Evolutionary conservation across 2,329 filamentous ascomycete genomes (phyloP).

Genomic region (Colletotrichum simmondsii): DNA sequence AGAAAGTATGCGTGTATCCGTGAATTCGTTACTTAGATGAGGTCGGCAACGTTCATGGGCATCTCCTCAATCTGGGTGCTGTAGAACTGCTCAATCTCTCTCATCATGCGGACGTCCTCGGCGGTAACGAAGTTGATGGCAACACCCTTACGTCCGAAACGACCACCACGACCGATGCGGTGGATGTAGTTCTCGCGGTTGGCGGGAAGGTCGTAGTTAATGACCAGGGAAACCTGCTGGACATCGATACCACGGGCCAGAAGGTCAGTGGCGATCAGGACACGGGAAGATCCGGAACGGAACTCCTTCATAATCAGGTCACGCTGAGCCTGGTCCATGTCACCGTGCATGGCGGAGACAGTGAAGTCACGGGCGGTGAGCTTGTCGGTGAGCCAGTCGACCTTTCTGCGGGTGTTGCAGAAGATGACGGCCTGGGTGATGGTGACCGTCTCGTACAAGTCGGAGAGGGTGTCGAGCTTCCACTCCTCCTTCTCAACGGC

Average conservation of each 20-base stretch:
- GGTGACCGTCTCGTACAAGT: constrained; percentile 99
- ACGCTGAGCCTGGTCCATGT: constrained; percentile 98
- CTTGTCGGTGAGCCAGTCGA: constrained; percentile 99
- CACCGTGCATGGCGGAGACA: constrained; percentile 99
- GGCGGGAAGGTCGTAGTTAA: constrained; percentile 99
- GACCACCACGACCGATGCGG: constrained; percentile 98
- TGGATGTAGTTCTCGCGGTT: constrained; percentile 99
- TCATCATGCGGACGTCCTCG: constrained; percentile 99
- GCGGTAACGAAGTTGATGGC: constrained; percentile 99
- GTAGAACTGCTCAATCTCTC: constrained; percentile 99
- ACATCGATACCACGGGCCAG: constrained; percentile 99
- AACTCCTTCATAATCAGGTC: constrained; percentile 99
- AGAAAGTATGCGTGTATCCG: constrained; percentile 30
- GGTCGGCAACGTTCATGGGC: constrained; percentile 91
- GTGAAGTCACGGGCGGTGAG: constrained; percentile 98
- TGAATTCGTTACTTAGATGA: constrained; percentile 66
- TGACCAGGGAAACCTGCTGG: constrained; percentile 98
- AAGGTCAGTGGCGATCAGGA: constrained; percentile 97
- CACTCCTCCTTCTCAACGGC: constrained; percentile 99
- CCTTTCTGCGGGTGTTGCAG: constrained; percentile 99
- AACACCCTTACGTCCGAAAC: constrained; percentile 99
- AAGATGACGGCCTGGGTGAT: constrained; percentile 99
- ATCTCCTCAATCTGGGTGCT: constrained; percentile 99
- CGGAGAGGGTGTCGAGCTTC: constrained; percentile 99
- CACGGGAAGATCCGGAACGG: constrained; percentile 97